A percentile compares a stretch with the other conserved stretches of the same genome.
Evolutionary conservation across 495 filamentous ascomycete genomes (phyloP).

Genomic region (Xylaria castorea): DNA sequence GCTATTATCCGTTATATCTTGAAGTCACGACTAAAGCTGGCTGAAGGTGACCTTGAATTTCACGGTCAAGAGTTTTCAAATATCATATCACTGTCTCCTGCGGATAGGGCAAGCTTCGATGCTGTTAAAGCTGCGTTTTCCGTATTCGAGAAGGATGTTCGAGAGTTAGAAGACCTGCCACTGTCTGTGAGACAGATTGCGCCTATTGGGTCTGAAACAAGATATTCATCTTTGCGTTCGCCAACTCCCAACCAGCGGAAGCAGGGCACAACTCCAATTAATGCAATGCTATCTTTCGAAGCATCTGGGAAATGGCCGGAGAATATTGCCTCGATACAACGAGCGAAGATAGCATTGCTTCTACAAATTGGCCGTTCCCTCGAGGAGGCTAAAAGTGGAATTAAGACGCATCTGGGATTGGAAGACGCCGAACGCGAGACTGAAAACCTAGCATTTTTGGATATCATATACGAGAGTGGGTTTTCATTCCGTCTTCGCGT

Average conservation of each 20-base stretch:
- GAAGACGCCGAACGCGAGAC: constrained; percentile 73
- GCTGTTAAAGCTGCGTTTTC: constrained; percentile 64
- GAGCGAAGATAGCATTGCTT: constrained; percentile 91
- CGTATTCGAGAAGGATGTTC: constrained; percentile 73
- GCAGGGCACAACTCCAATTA: constrained; percentile 49
- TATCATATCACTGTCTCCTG: constrained; percentile 56
- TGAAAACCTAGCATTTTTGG: constrained; percentile 83
- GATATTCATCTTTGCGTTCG: constrained; percentile 69
- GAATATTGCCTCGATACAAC: constrained; percentile 84
- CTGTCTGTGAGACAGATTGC: constrained; percentile 79
- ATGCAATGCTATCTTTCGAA: constrained; percentile 88
- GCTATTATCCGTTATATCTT: constrained; percentile 82
- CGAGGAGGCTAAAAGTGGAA: constrained; percentile 55
- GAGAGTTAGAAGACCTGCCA: constrained; percentile 78
- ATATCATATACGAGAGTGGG: constrained; percentile 75
- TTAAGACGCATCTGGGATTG: constrained; percentile 73
- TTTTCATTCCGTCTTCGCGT: constrained; percentile 72
- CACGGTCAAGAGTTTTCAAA: constrained; percentile 67
- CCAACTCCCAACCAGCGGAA: constrained; percentile 52
- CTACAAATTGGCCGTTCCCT: constrained; percentile 79
- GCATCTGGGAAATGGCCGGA: constrained; percentile 94
- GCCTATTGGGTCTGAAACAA: constrained; percentile 71
- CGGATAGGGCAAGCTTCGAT: constrained; percentile 60
- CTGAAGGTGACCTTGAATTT: constrained; percentile 60
- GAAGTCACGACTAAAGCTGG: constrained; percentile 62